Evolutionary conservation across 2,329 filamentous ascomycete genomes (phyloP).

Genomic region (Tothia fuscella): DNA sequence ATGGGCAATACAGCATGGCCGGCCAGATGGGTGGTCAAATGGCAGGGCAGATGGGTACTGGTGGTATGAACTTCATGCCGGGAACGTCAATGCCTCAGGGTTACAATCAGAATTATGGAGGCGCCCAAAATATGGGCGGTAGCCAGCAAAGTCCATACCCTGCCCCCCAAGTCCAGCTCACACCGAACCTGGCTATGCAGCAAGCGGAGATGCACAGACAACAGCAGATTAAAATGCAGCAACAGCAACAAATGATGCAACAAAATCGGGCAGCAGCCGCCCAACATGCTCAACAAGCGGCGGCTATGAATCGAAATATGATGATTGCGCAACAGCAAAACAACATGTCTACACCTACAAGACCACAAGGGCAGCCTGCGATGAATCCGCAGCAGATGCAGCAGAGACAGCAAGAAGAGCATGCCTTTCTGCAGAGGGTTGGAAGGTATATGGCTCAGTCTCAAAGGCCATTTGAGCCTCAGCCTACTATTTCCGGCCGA

Average conservation of each 20-base stretch:
- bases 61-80: slow-evolving; percentile 19
- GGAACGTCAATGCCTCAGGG: slow-evolving; percentile 19
- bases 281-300: slow-evolving; percentile 22
- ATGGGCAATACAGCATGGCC: slow-evolving; percentile 30
- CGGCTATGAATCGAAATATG: slow-evolving; percentile 27
- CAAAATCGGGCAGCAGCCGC: slow-evolving; percentile 24
- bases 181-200: slow-evolving; percentile 3
- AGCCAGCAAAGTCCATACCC: slow-evolving; percentile 2
- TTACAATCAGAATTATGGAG: slow-evolving; percentile 27
- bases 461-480: slow-evolving; percentile 60
- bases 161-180: slow-evolving; percentile 5
- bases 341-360: slow-evolving; percentile 21
- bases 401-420: slow-evolving; percentile 10
- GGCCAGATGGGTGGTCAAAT: slow-evolving; percentile 12
- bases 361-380: slow-evolving; percentile 7
- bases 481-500: slow-evolving; percentile 62
- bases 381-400: slow-evolving; percentile 12
- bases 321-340: slow-evolving; percentile 20
- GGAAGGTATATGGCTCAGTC: slow-evolving; percentile 65
- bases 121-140: slow-evolving; percentile 21
- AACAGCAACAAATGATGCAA: slow-evolving; percentile 53
- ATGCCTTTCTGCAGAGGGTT: slow-evolving; percentile 54
- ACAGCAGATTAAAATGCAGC: slow-evolving; percentile 76
- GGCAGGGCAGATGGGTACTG: slow-evolving; percentile 18
- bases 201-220: slow-evolving; percentile 55